Evolutionary conservation across 768 basidiomycete species (phyloP).

Genomic region (Suillus subalutaceus): DNA sequence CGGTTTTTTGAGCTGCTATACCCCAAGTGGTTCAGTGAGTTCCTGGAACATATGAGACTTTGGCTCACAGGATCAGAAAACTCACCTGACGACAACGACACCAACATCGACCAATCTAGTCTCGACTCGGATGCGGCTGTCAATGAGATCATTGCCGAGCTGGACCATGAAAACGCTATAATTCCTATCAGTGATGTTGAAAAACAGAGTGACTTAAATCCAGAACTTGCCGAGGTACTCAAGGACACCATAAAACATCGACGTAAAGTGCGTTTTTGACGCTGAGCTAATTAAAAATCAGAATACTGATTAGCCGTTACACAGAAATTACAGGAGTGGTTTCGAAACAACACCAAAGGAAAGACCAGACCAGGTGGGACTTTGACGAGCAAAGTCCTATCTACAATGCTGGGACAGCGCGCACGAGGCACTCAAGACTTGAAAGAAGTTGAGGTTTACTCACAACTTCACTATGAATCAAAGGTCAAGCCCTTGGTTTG

Average conservation of each 20-base stretch:
- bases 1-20: neutral
- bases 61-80: neutral
- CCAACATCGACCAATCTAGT: neutral
- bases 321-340: neutral
- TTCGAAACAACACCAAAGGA: neutral
- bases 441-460: neutral
- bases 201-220: neutral
- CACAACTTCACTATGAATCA: no score
- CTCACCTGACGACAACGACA: neutral
- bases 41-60: neutral
- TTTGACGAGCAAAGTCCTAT: neutral
- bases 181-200: neutral
- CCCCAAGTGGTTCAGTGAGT: neutral
- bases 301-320: neutral
- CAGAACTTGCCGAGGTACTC: no score
- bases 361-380: neutral
- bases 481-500: no score
- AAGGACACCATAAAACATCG: neutral
- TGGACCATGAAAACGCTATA: neutral
- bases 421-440: neutral
- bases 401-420: neutral
- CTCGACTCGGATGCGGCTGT: neutral
- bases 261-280: neutral
- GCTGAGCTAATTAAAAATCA: neutral
- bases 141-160: neutral